Conservation (phyloP, 140 eudicot genomes). For the Eryngium alpinum region DNA sequence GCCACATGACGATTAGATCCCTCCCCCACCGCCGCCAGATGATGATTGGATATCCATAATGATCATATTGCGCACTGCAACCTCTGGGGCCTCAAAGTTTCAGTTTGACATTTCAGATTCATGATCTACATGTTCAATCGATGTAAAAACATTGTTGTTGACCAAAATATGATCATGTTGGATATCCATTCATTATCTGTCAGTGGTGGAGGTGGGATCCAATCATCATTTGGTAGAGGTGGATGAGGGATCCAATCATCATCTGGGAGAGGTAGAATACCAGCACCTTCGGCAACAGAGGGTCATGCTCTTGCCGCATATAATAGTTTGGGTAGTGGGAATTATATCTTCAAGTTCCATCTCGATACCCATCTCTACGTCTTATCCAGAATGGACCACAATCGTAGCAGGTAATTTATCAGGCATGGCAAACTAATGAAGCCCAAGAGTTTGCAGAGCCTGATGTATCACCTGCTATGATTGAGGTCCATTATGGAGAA, state of each 20-base stretch:
- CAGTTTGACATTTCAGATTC: too few species aligned
- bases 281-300: conserved; percentile 15
- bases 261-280: conserved; percentile 56
- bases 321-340: conserved; percentile 17
- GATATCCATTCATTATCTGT: too few species aligned
- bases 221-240: conserved; percentile 75
- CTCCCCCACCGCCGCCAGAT: conserved; percentile 95
- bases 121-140: too few species aligned
- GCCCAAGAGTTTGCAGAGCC: too few species aligned
- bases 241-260: conserved; percentile 85
- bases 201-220: conserved; percentile 91
- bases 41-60: too few species aligned
- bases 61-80: too few species aligned
- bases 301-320: conserved; percentile 27
- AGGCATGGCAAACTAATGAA: conserved; percentile 22
- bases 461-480: too few species aligned
- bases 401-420: conserved; percentile 20
- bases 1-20: conserved; percentile 67
- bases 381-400: conserved; percentile 38
- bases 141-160: too few species aligned
- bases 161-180: too few species aligned
- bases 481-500: too few species aligned
- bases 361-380: conserved; percentile 92
- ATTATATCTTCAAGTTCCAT: conserved; percentile 81
- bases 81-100: too few species aligned